phyloP scores from a whole-genome alignment of 768 basidiomycete genomes.

The Psilocybe tampanensis region DNA sequence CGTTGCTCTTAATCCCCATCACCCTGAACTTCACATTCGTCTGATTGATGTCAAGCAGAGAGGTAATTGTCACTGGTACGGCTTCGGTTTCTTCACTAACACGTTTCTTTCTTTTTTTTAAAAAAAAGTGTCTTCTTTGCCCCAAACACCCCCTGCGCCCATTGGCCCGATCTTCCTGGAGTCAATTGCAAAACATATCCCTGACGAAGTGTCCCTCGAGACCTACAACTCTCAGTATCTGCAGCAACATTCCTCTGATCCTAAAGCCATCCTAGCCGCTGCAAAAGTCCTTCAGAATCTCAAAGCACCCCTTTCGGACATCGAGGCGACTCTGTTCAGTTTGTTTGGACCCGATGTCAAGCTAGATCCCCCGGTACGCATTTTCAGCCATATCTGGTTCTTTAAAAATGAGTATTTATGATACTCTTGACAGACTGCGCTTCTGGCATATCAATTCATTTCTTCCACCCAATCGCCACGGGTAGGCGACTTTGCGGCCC shows the following conservation, averaged over 20 bases:
- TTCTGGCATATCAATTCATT: slow-evolving; percentile 51
- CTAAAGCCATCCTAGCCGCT: slow-evolving; percentile 58
- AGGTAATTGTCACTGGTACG: slow-evolving; percentile 38
- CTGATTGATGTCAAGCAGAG: slow-evolving; percentile 61
- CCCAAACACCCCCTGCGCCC: slow-evolving; percentile 44
- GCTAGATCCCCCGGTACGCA: slow-evolving; percentile 50
- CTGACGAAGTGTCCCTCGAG: slow-evolving; percentile 59
- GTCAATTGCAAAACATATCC: slow-evolving; percentile 51
- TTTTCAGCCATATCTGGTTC: neutral
- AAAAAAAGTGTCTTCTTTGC: slow-evolving; percentile 45
- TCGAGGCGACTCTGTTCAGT: slow-evolving; percentile 60
- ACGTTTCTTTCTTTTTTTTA: neutral
- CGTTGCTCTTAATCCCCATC: slow-evolving; percentile 48
- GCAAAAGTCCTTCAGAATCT: slow-evolving; percentile 59
- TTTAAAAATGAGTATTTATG: neutral
- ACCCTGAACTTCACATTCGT: slow-evolving; percentile 74
- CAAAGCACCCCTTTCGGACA: slow-evolving; percentile 52
- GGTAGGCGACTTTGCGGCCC: slow-evolving; percentile 60
- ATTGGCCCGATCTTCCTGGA: slow-evolving; percentile 54
- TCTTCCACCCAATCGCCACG: slow-evolving; percentile 50
- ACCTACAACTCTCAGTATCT: slow-evolving; percentile 77
- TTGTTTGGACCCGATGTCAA: slow-evolving; percentile 43
- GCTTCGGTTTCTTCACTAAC: neutral
- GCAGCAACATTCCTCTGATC: slow-evolving; percentile 56
- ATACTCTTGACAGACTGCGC: slow-evolving; percentile 46